A percentile compares a stretch with the other conserved stretches of the same genome.
These are phyloP conservation scores for Vanilla planifolia DNA, from an alignment of 106 monocot species.

Conservation along the genomic window DNA sequence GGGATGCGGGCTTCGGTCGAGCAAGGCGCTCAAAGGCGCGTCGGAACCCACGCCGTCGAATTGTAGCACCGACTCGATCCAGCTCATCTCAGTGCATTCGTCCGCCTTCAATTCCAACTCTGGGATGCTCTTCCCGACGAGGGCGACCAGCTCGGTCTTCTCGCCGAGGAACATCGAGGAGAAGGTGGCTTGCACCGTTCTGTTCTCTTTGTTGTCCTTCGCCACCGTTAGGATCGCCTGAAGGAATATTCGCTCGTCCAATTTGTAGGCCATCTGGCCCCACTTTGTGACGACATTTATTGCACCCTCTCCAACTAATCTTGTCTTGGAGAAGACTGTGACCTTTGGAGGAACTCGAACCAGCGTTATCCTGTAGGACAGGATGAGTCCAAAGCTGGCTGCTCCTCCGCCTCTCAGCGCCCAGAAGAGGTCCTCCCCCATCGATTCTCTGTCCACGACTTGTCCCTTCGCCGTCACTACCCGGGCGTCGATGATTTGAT, in stretches of 20 bases:
- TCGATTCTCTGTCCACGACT: conserved; percentile 17
- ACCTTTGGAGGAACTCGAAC: conserved; percentile 26
- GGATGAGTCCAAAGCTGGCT: conserved; percentile 41
- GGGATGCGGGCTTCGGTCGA: neutral
- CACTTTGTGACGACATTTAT: neutral
- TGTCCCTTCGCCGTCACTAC: conserved; percentile 18
- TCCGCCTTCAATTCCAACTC: conserved; percentile 18
- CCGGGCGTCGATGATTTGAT: conserved; percentile 23
- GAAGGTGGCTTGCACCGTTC: conserved; percentile 13
- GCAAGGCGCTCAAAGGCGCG: neutral
- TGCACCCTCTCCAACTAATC: neutral
- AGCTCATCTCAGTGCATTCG: conserved; percentile 37
- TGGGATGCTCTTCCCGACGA: conserved; percentile 26
- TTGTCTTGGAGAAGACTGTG: neutral
- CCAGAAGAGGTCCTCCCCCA: conserved; percentile 27
- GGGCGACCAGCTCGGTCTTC: conserved; percentile 8
- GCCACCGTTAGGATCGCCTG: neutral
- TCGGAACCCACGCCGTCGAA: neutral
- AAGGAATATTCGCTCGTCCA: neutral
- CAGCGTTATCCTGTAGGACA: conserved; percentile 36
- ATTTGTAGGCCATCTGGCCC: conserved; percentile 1
- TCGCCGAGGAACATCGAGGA: conserved; percentile 26
- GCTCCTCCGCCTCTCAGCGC: conserved; percentile 37
- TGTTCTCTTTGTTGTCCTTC: neutral
- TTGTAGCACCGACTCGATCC: conserved; percentile 24